A percentile compares a stretch with the other conserved stretches of the same genome.
Evolutionary conservation across 257 asterid species (phyloP).

Genomic region (Ocimum tenuiflorum): DNA sequence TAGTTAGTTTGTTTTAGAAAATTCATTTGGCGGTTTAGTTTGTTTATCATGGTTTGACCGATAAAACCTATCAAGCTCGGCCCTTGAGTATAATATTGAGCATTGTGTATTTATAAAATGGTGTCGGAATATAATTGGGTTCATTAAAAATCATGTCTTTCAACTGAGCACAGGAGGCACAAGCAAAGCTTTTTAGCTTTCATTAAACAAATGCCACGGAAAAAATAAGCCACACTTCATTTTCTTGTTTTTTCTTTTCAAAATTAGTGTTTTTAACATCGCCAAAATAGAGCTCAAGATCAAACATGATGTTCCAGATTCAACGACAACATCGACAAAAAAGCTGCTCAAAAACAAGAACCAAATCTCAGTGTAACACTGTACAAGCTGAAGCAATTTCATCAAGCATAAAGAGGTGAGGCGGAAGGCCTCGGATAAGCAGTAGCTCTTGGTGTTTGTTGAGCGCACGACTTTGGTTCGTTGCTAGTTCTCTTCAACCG

Average conservation of each 20-base stretch:
- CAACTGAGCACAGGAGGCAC: too few species aligned
- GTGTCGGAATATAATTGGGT: too few species aligned
- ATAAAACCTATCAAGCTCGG: too few species aligned
- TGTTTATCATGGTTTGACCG: too few species aligned
- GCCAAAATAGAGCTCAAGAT: slow-evolving; percentile 19
- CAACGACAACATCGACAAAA: slow-evolving; percentile 5
- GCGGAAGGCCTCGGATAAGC: slow-evolving; percentile 44
- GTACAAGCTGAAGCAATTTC: slow-evolving; percentile 17
- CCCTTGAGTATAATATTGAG: too few species aligned
- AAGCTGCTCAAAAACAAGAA: background rate
- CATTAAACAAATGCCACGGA: background rate
- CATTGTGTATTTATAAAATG: too few species aligned
- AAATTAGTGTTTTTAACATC: slow-evolving; percentile 15
- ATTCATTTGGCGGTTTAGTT: too few species aligned
- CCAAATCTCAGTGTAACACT: background rate
- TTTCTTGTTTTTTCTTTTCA: background rate
- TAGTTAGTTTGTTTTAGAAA: too few species aligned
- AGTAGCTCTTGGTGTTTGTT: slow-evolving; percentile 9
- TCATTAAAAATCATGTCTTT: too few species aligned
- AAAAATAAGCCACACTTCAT: background rate
- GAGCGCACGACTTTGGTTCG: slow-evolving; percentile 25
- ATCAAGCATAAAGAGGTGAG: slow-evolving; percentile 18
- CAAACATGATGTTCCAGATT: background rate
- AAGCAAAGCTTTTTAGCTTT: background rate
- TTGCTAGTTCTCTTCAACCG: slow-evolving; percentile 22